These are phyloP conservation scores for Liriodendron chinense DNA, from an alignment of 164 flowering plant species.

Conservation along the genomic window DNA sequence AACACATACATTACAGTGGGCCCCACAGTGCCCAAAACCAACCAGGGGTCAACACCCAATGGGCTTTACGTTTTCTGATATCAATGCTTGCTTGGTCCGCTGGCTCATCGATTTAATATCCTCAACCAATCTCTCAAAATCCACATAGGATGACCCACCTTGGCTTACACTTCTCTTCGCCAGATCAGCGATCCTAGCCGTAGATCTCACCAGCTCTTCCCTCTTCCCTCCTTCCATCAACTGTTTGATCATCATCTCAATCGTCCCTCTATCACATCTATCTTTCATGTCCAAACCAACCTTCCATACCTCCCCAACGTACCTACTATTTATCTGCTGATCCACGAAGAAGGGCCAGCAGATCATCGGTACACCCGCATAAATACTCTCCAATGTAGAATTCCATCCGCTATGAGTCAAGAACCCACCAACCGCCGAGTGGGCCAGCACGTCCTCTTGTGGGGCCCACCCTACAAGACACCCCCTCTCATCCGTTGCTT, in stretches of 20 bases:
- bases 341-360: slow-evolving; percentile 27
- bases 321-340: slow-evolving; percentile 27
- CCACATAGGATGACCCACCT: slow-evolving; percentile 30
- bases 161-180: slow-evolving; percentile 13
- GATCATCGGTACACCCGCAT: slow-evolving; percentile 26
- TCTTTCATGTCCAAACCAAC: slow-evolving; percentile 32
- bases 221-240: slow-evolving; percentile 24
- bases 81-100: no score
- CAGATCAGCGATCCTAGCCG: slow-evolving; percentile 9
- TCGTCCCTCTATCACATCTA: slow-evolving; percentile 16
- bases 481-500: slow-evolving; percentile 25
- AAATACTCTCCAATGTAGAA: slow-evolving; percentile 26
- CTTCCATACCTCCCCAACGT: slow-evolving; percentile 22
- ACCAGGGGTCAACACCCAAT: no score
- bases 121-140: slow-evolving; percentile 21
- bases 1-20: no score
- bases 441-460: slow-evolving; percentile 27
- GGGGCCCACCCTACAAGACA: slow-evolving; percentile 29
- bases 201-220: slow-evolving; percentile 15
- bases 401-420: slow-evolving; percentile 36
- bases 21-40: no score
- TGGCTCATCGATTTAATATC: slow-evolving; percentile 18
- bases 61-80: no score
- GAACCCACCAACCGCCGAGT: slow-evolving; percentile 31
- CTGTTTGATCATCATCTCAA: slow-evolving; percentile 30